Conservation (phyloP, 306 rosid species). For the Mucuna pruriens region DNA sequence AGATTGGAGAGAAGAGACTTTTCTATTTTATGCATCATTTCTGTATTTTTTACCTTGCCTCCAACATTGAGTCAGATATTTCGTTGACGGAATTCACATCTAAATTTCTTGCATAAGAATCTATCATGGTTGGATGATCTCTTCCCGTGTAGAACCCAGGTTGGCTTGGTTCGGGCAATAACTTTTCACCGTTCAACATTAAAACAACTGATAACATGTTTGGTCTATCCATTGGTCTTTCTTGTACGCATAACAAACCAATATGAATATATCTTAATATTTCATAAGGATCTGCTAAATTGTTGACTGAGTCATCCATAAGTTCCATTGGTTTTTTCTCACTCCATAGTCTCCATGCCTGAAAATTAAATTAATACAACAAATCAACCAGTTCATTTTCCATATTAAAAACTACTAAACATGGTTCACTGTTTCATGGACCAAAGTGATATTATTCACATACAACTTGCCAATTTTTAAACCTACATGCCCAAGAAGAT, state of each 20-base stretch:
- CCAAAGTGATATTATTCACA: not conserved
- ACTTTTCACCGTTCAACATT: too few relatives aligned
- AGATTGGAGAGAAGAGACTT: too few relatives aligned
- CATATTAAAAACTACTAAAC: not conserved
- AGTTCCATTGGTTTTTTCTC: not conserved
- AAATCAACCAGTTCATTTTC: not conserved
- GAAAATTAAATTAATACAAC: too few relatives aligned
- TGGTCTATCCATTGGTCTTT: not conserved
- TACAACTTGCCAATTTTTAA: not conserved
- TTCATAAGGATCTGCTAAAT: not conserved
- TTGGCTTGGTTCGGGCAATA: too few relatives aligned
- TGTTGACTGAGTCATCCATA: not conserved
- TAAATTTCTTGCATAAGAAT: not conserved
- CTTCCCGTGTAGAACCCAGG: not conserved
- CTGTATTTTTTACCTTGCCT: not conserved
- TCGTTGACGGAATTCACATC: not conserved
- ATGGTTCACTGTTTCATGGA: not conserved
- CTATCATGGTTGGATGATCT: not conserved
- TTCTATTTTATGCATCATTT: too few relatives aligned
- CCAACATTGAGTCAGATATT: not conserved
- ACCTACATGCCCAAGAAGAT: constrained; percentile 57
- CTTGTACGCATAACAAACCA: not conserved
- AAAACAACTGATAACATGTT: not conserved
- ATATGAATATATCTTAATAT: not conserved
- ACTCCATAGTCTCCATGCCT: not conserved